Base-by-base conservation (phyloP, 108 stramenopile genomes). In the Craspedostauros australis region DNA sequence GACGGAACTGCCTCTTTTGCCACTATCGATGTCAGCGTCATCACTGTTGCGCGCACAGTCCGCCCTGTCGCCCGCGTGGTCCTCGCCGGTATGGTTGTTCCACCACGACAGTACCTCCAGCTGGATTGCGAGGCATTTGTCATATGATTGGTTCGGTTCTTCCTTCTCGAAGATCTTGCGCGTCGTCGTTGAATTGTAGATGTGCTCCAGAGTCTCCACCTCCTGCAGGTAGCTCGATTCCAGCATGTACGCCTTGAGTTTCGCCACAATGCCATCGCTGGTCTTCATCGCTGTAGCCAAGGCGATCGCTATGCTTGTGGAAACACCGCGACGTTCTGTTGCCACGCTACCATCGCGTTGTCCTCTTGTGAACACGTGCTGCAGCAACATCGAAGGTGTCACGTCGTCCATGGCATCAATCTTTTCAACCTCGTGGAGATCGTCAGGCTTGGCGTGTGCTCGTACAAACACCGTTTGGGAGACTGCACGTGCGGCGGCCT, bases 141-240 rank as follows among this genome's bases (percentile, higher is more conserved):
- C 80, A 26, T 61, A 26, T 40, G 44, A 72, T 0, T 68, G 58
- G 37, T 81, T 81, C 15, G 64, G 60, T 21, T 76, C 76, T 62
- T 82, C 81, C 14, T 63, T 71, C 48, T 82, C 81, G 44, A 82
- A 82, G 33, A 82, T 82, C 39, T 67, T 70, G 23, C 81, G 60
- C 30, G 44, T 51, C 2, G 62, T 29, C 39, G 39, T 49, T 9
- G 38, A 37, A 38, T 69, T 65, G 8, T 38, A 32, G 5, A 64
- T 39, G 3, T 27, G 16, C 9, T 41, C 26, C 9, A 8, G 43
- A 8, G 54, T 36, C 9, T 36, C 28, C 26, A 23, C 18, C 34
- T 27, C 37, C 11, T 39, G 24, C 26, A 42, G 68, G 25, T 54
- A 30, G 18, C 26, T 16, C 3, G 58, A 37, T 38, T 70, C 64